phyloP scores from a whole-genome alignment of 352 stramenopile genomes.

The Phytophthora tubulina region DNA sequence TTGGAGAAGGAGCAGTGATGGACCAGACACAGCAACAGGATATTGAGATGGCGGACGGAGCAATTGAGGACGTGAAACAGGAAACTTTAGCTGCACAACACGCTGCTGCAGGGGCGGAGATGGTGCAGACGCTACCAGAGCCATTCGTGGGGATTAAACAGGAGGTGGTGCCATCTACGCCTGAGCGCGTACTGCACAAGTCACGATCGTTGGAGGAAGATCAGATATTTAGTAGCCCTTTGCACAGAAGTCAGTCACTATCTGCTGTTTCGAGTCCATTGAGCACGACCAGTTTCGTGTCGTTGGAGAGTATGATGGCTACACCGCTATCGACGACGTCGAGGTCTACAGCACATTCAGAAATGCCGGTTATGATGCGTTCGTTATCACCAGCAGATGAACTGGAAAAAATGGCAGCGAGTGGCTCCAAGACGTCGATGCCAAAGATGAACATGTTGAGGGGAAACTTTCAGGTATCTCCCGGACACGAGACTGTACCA shows the following conservation, averaged over 20 bases:
- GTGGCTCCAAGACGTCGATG: constrained; percentile 59
- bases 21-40: constrained; percentile 35
- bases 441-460: constrained; percentile 72
- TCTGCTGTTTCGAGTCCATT: constrained; percentile 38
- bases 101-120: background rate
- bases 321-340: constrained; percentile 38
- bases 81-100: background rate
- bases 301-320: constrained; percentile 41
- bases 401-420: constrained; percentile 68
- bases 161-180: constrained; percentile 24
- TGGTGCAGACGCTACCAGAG: constrained; percentile 7
- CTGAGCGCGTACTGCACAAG: constrained; percentile 21
- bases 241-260: constrained; percentile 44
- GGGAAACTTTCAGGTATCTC: constrained; percentile 57
- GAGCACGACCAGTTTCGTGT: constrained; percentile 47
- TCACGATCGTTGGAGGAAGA: constrained; percentile 19
- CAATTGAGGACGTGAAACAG: constrained; percentile 15
- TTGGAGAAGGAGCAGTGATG: constrained; percentile 32
- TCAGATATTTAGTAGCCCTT: constrained; percentile 53
- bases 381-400: constrained; percentile 68
- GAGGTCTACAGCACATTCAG: constrained; percentile 26
- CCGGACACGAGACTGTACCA: constrained; percentile 30
- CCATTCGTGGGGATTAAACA: constrained; percentile 25
- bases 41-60: constrained; percentile 32
- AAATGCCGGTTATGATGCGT: constrained; percentile 36